Conservation (phyloP, 2,329 filamentous ascomycete genomes). For the Ceratocystis albifundus region DNA sequence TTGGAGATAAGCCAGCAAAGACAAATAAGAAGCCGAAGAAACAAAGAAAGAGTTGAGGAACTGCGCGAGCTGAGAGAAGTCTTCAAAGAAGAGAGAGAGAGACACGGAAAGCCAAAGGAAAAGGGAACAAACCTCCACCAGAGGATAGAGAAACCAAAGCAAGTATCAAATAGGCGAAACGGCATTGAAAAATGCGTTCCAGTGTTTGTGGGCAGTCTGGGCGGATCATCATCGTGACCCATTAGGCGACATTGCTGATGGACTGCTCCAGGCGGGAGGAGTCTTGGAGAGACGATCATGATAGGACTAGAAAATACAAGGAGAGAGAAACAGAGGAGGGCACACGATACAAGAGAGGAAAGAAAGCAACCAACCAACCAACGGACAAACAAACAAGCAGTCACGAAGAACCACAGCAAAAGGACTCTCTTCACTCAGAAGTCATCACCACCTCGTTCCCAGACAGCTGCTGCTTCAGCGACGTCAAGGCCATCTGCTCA, state of each 20-base stretch:
- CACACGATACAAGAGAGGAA: not conserved
- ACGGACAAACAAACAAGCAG: not conserved
- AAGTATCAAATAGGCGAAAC: not conserved
- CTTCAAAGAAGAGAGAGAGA: slow-evolving; percentile 2
- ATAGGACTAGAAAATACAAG: slow-evolving; percentile 14
- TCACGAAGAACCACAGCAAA: not conserved
- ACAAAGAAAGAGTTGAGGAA: not conserved
- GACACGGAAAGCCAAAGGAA: not conserved
- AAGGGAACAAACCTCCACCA: not conserved
- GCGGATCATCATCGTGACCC: not conserved
- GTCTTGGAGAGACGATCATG: slow-evolving; percentile 21
- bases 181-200: slow-evolving; percentile 5
- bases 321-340: slow-evolving; percentile 5
- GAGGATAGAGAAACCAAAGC: not conserved
- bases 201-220: not conserved
- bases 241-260: not conserved
- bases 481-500: not conserved
- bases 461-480: not conserved
- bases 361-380: not conserved
- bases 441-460: not conserved
- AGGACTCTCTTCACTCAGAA: not conserved
- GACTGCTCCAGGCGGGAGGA: slow-evolving; percentile 6
- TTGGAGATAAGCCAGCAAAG: not conserved
- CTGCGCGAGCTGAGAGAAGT: not conserved
- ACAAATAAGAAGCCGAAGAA: not conserved